phyloP scores from a whole-genome alignment of 139 green algal species.

The Chlorokybus atmophyticus region DNA sequence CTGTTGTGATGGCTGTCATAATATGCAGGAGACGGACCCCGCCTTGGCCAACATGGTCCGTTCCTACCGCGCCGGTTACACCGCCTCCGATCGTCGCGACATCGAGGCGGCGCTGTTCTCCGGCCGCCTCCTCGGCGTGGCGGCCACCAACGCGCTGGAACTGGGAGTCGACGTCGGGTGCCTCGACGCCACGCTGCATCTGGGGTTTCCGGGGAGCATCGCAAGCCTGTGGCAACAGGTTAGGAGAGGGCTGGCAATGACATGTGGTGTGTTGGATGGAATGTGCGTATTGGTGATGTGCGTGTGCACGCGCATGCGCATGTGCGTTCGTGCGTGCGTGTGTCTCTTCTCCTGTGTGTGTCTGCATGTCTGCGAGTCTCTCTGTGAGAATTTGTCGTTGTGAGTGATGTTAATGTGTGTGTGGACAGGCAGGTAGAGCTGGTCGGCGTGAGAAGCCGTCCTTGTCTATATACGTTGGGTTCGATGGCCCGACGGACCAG shows the following conservation, averaged over 20 bases:
- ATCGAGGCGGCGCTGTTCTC: conserved; percentile 30
- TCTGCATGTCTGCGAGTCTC: no score
- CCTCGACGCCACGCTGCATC: conserved; percentile 85
- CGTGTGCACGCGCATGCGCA: no score
- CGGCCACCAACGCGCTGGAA: conserved; percentile 88
- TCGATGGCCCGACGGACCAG: conserved; percentile 85
- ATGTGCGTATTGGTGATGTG: no score
- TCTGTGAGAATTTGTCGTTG: no score
- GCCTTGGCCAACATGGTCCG: no score
- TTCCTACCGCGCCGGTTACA: conserved; percentile 17
- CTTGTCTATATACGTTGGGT: conserved; percentile 71
- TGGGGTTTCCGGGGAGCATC: conserved; percentile 65
- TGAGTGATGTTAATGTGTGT: no score
- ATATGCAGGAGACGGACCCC: no score
- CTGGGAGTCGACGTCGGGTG: conserved; percentile 87
- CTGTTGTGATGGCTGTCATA: no score
- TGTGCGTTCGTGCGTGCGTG: no score
- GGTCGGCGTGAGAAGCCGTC: conserved; percentile 58
- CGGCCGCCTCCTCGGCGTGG: conserved; percentile 47
- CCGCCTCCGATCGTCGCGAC: conserved; percentile 15
- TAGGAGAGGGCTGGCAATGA: no score
- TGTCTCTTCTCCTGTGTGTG: no score
- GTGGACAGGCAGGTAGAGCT: conserved; percentile 74
- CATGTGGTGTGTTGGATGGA: no score
- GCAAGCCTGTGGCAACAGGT: conserved; percentile 75